Base-by-base conservation (phyloP, 805 yeast species). In the Kodamaea kaohsiungensis region DNA sequence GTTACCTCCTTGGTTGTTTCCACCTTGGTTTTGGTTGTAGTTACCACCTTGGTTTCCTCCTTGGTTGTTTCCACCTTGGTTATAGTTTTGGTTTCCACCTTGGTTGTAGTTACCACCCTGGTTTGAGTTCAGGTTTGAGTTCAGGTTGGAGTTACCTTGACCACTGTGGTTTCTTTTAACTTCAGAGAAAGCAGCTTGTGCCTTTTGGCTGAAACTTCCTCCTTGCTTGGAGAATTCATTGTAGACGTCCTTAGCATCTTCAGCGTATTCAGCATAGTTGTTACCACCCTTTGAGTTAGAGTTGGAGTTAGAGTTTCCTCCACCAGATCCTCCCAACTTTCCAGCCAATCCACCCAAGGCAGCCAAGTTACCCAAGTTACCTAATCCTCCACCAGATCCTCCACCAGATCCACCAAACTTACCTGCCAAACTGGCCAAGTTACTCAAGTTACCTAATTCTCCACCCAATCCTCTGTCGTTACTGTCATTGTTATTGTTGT, bases 171-270 rank as follows among this genome's bases (percentile, higher is more conserved):
- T 60, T 54, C 63, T 63, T 50, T 65, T 62, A 62, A 63, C 65
- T 25, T 63, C 72, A 39, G 60, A 52, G 65, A 65, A 73, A 43
- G 70, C 72, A 50, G 68, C 66, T 61, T 71, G 64, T 55, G 77
- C 79, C 62, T 71, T 69, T 57, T 67, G 71, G 18, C 62, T 48
- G 63, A 60, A 59, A 22, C 68, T 46, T 8, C 67, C 68, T 16
- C 65, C 72, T 35, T 69, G 61, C 53, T 60, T 61, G 65, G 59
- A 58, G 70, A 64, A 73, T 48, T 68, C 65, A 33, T 58, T 55
- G 69, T 66, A 73, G 39, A 72, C 77, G 19, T 64, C 68, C 61
- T 75, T 62, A 47, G 75, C 76, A 38, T 71, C 77, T 52, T 67
- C 67, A 30, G 59, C 51, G 52, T 64, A 61, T 12, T 63, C 62